Percentiles rank a stretch among this genome's conserved stretches.
Conservation (phyloP, 2,329 filamentous ascomycete genomes). For the Rugonectria rugulosa region DNA sequence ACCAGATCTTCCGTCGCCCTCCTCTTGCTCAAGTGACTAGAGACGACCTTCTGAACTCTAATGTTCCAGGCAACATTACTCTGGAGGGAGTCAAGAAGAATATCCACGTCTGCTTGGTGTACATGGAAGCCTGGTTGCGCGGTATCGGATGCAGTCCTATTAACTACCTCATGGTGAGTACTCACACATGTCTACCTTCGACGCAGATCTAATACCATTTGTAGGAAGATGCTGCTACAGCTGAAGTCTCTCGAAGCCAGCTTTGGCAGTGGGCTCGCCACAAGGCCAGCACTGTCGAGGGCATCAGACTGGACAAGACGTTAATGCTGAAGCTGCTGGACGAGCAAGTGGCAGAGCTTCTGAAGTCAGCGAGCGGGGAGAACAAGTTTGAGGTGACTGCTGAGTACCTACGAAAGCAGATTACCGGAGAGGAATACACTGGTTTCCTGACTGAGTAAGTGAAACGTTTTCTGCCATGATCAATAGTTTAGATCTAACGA, state of each 20-base stretch:
- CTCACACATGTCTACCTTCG: too few relatives aligned
- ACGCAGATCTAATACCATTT: not conserved
- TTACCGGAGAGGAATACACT: slow-evolving; percentile 13
- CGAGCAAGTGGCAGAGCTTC: not conserved
- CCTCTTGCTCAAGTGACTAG: slow-evolving; percentile 54
- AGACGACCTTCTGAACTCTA: slow-evolving; percentile 97
- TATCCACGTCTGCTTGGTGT: slow-evolving; percentile 92
- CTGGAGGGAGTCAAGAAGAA: slow-evolving; percentile 97
- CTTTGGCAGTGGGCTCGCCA: slow-evolving; percentile 93
- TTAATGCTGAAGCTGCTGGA: slow-evolving; percentile 58
- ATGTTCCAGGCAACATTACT: slow-evolving; percentile 89
- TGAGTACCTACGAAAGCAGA: slow-evolving; percentile 10
- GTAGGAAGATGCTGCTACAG: slow-evolving; percentile 94
- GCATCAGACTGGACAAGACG: slow-evolving; percentile 90
- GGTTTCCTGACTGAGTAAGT: slow-evolving; percentile 14
- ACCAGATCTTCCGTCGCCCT: slow-evolving; percentile 90
- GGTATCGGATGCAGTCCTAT: slow-evolving; percentile 96
- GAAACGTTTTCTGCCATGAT: not conserved
- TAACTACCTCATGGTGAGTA: slow-evolving; percentile 80
- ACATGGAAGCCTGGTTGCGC: slow-evolving; percentile 98
- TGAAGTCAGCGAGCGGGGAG: not conserved
- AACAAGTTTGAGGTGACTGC: slow-evolving; percentile 11
- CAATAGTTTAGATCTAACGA: not conserved
- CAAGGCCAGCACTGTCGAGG: slow-evolving; percentile 78
- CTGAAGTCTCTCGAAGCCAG: slow-evolving; percentile 92